These are phyloP conservation scores for Pelargonium exstipulatum DNA, from an alignment of 441 rosid species.

Conservation along the genomic window DNA sequence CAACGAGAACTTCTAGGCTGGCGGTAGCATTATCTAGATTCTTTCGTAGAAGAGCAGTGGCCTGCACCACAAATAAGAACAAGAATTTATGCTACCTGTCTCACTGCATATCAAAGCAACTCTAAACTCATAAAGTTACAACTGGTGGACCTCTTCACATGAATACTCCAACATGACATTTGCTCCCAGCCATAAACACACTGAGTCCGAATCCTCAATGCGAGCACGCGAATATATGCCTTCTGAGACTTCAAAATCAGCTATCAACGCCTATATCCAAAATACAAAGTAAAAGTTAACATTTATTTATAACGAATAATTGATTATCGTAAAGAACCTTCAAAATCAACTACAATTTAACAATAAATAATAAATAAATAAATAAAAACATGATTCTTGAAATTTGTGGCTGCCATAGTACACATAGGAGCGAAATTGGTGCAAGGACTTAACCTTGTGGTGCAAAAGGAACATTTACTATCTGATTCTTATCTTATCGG, in stretches of 20 bases:
- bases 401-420: background rate
- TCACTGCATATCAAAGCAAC: conserved; percentile 18
- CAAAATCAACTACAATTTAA: background rate
- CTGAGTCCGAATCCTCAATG: conserved; percentile 60
- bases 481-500: background rate
- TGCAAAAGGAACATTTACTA: background rate
- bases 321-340: background rate
- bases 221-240: conserved; percentile 77
- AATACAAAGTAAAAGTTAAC: background rate
- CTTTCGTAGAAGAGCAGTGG: conserved; percentile 60
- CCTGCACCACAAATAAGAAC: conserved; percentile 41
- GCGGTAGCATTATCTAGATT: conserved; percentile 91
- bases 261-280: conserved; percentile 45
- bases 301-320: background rate
- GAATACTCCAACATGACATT: conserved; percentile 96
- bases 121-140: conserved; percentile 13
- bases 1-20: conserved; percentile 81
- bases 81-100: conserved; percentile 27
- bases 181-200: conserved; percentile 89
- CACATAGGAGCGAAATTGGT: background rate
- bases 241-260: conserved; percentile 88
- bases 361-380: background rate
- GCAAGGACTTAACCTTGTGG: background rate
- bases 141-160: conserved; percentile 58
- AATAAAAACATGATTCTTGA: background rate